These are phyloP conservation scores for Teunomyces panamensis DNA, from an alignment of 805 yeast genomes.

Conservation along the genomic window DNA sequence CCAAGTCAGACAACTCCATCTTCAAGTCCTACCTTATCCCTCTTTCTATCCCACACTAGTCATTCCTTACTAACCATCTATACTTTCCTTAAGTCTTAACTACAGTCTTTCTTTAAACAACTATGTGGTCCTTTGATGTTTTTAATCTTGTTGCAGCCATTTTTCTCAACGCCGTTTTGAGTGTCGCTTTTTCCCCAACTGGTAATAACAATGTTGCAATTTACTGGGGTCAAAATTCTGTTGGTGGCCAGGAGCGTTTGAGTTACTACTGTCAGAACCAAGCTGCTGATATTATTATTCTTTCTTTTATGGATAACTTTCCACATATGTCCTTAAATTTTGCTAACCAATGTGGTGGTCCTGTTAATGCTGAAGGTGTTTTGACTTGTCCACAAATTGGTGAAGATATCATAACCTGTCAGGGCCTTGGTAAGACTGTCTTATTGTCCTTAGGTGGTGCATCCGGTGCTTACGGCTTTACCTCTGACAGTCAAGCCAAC, in stretches of 20 bases:
- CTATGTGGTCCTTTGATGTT: constrained; percentile 6
- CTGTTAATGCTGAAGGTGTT: constrained; percentile 11
- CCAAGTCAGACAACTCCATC: neutral
- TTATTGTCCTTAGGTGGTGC: constrained; percentile 67
- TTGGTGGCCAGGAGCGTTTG: constrained; percentile 11
- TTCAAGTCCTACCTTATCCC: neutral
- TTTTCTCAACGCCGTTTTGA: constrained; percentile 6
- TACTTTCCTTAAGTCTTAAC: constrained; percentile 2
- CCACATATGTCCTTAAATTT: constrained; percentile 12
- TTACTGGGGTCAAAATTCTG: constrained; percentile 18
- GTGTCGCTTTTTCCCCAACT: constrained; percentile 10
- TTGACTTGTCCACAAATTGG: constrained; percentile 33
- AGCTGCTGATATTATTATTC: constrained; percentile 12
- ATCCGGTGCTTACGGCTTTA: constrained; percentile 38
- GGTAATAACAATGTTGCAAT: constrained; percentile 13
- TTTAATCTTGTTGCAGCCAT: constrained; percentile 6
- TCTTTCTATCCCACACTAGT: neutral
- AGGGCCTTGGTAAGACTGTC: constrained; percentile 71
- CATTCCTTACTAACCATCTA: constrained; percentile 1
- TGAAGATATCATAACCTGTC: constrained; percentile 72
- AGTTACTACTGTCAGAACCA: constrained; percentile 12
- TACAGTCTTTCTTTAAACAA: constrained; percentile 1
- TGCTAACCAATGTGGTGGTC: constrained; percentile 14
- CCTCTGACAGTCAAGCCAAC: constrained; percentile 25
- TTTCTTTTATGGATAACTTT: constrained; percentile 12